Evolutionary conservation across 129 eudicot species (phyloP).

Genomic region (Flaveria sonorensis): DNA sequence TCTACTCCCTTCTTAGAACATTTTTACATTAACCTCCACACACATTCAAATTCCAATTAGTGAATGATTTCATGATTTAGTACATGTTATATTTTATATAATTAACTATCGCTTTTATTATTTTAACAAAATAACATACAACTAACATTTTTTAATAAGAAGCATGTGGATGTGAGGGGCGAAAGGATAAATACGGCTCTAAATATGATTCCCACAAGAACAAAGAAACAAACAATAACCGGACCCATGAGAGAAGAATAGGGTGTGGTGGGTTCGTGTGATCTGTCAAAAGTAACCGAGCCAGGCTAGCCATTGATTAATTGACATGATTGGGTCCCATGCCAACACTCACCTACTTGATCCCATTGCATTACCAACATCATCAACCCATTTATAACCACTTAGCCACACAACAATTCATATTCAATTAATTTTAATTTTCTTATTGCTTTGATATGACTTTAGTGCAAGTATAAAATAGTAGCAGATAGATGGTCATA

Average conservation of each 20-base stretch:
- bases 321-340: constrained; percentile 45
- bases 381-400: constrained; percentile 22
- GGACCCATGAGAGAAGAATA: constrained; percentile 22
- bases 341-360: constrained; percentile 27
- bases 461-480: background rate
- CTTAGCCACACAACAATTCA: background rate
- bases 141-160: no score
- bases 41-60: no score
- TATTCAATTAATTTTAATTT: background rate
- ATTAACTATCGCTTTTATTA: no score
- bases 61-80: no score
- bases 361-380: constrained; percentile 27
- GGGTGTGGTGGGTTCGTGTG: constrained; percentile 34
- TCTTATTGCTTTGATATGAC: background rate
- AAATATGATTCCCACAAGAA: constrained; percentile 23
- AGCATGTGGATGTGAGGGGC: constrained; percentile 2
- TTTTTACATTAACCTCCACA: no score
- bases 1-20: no score
- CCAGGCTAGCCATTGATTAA: constrained; percentile 51
- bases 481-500: constrained; percentile 6
- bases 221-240: constrained; percentile 28
- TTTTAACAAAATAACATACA: no score
- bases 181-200: background rate
- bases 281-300: constrained; percentile 44
- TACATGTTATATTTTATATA: no score